Evolutionary conservation across 2,329 filamentous ascomycete genomes (phyloP), one percentile per base, ranked within the genome.

Genomic region (Hortaea sp.): DNA sequence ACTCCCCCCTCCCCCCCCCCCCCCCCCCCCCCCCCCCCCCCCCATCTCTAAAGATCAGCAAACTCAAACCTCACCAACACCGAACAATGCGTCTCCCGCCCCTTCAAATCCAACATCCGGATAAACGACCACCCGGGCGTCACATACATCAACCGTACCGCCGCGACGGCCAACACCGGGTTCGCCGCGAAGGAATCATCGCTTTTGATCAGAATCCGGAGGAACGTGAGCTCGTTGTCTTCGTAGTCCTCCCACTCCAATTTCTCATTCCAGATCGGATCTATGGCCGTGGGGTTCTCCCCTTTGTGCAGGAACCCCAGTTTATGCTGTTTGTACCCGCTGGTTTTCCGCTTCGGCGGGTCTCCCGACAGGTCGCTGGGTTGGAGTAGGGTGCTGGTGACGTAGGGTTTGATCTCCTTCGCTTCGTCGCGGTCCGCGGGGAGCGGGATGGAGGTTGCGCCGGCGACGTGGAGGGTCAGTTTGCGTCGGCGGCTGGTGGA

Each of bases 171-270:
- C 50, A 82, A 73, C 44, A 79, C 74, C 0, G 80, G 79, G 53
- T 85, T 85, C 39, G 66, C 66, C 0, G 77, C 66, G 61, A 78
- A 84, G 50, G 71, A 73, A 49, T 81, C 78, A 49, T 84, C 81
- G 52, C 75, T 80, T 69, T 85, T 85, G 64, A 85, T 71, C 38
- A 84, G 66, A 48, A 85, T 70, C 0, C 81, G 69, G 53, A 85
- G 52, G 54, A 85, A 85, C 0, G 75, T 73, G 41, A 85, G 58
- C 59, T 84, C 81, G 53, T 78, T 82, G 46, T 83, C 80, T 5
- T 81, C 76, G 54, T 77, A 84, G 4, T 20, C 20, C 49, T 81
- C 77, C 81, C 81, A 85, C 56, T 82, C 78, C 6, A 85, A 65
- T 10, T 66, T 68, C 61, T 84, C 79, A 52, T 84, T 73, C 80